Base-by-base conservation (phyloP, 805 yeast species). In the Candida xyloterini region DNA sequence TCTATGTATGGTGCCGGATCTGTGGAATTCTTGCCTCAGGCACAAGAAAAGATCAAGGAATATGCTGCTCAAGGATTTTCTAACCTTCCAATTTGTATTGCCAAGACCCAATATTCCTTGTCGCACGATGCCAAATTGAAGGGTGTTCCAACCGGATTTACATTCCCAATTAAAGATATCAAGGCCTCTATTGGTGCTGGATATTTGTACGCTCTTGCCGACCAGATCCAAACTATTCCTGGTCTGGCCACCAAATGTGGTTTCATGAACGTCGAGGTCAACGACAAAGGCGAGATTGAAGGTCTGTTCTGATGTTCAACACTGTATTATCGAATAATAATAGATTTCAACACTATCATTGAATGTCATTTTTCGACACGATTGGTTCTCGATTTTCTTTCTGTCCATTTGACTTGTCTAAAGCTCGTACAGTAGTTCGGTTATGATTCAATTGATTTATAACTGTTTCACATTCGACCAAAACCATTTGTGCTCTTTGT, bases 111-210 rank as follows among this genome's bases (percentile, higher is more conserved):
- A 66, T 91, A 91, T 72, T 88, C 96, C 1, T 72, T 91, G 52
- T 89, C 97, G 3, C 97, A 90, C 60, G 98, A 91, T 65, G 89
- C 98, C 30, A 70, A 78, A 15, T 75, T 93, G 63, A 90, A 90
- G 70, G 96, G 96, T 60, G 96, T 88, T 30, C 99, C 99, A 50
- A 78, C 84, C 15, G 96, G 95, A 7, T 91, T 90, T 71, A 84
- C 79, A 13, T 85, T 91, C 62, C 98, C 99, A 35, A 88, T 91
- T 54, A 78, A 95, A 63, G 99, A 91, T 55, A 86, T 91, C 48
- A 83, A 95, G 66, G 90, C 91, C 28, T 84, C 95, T 26, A 86
- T 87, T 40, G 99, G 99, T 65, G 98, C 97, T 33, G 97, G 97
- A 8, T 91, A 91, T 67, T 73, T 91, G 60, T 93, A 91, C 59